phyloP scores from a whole-genome alignment of 306 rosid species.

The Neltuma alba region DNA sequence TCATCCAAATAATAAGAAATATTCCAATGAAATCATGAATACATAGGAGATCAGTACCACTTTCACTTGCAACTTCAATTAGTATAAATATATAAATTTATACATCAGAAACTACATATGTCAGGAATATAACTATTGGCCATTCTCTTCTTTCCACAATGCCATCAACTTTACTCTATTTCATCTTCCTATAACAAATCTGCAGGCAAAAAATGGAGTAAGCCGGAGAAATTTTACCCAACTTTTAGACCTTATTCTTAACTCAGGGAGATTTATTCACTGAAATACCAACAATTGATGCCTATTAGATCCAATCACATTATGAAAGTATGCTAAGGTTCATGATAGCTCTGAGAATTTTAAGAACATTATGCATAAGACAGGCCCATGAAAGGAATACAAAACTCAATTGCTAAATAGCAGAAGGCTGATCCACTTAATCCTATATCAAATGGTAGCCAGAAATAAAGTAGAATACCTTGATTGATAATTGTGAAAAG shows the following conservation, averaged over 20 bases:
- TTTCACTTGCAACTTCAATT: neutral
- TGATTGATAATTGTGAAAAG: constrained; percentile 75
- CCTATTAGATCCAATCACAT: neutral
- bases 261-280: neutral
- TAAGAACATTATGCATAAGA: neutral
- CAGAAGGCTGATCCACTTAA: neutral
- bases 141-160: neutral
- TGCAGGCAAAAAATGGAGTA: neutral
- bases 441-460: neutral
- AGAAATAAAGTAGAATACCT: constrained; percentile 48
- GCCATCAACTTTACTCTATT: neutral
- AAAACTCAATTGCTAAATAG: neutral
- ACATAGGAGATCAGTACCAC: neutral
- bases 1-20: neutral
- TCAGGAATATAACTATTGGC: neutral
- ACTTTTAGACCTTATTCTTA: neutral
- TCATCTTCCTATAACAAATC: neutral
- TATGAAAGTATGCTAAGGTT: neutral
- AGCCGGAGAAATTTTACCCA: neutral
- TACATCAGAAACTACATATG: neutral
- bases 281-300: neutral
- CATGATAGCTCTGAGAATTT: neutral
- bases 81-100: no score
- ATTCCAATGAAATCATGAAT: neutral
- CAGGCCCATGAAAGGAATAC: neutral